Evolutionary conservation across 1,139 yeast genomes (phyloP).

Genomic region (Suhomyces yuchorum): DNA sequence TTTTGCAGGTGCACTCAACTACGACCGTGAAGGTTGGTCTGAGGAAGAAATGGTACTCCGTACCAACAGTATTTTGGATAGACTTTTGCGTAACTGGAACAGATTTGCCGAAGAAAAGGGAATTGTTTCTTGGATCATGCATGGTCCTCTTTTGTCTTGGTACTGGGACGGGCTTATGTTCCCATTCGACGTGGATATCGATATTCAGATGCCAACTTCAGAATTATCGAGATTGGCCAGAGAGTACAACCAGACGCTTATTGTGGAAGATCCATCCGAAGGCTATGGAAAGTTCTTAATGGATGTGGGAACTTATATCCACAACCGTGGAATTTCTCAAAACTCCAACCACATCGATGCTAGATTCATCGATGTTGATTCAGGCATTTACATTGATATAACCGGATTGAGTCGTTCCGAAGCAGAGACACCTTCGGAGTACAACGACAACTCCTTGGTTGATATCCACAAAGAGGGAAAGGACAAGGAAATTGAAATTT

Average conservation of each 20-base stretch:
- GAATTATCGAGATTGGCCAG: conserved; percentile 20
- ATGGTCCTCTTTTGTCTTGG: conserved; percentile 27
- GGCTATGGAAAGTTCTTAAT: conserved; percentile 30
- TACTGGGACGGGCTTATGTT: conserved; percentile 28
- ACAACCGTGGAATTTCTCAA: conserved; percentile 25
- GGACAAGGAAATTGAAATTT: conserved; percentile 19
- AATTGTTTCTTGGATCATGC: conserved; percentile 29
- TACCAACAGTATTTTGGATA: conserved; percentile 31
- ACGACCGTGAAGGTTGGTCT: conserved; percentile 21
- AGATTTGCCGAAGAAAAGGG: conserved; percentile 40
- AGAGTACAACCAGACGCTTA: conserved; percentile 24
- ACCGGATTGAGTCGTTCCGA: conserved; percentile 26
- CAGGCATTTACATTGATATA: conserved; percentile 32
- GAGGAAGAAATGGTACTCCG: conserved; percentile 19
- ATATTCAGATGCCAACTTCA: conserved; percentile 26
- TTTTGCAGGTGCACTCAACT: conserved; percentile 22
- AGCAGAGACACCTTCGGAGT: conserved; percentile 16
- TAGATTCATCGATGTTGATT: conserved; percentile 30
- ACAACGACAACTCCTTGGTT: conserved; percentile 14
- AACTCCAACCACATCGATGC: conserved; percentile 30
- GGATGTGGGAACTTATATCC: conserved; percentile 30
- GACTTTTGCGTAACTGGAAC: conserved; percentile 38
- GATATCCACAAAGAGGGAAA: conserved; percentile 17
- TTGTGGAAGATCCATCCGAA: conserved; percentile 27
- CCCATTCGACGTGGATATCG: conserved; percentile 25